Evolutionary conservation across 2,329 filamentous ascomycete species (phyloP), one percentile per base, ranked within the genome.

Genomic region (Neospermospora avenae): DNA sequence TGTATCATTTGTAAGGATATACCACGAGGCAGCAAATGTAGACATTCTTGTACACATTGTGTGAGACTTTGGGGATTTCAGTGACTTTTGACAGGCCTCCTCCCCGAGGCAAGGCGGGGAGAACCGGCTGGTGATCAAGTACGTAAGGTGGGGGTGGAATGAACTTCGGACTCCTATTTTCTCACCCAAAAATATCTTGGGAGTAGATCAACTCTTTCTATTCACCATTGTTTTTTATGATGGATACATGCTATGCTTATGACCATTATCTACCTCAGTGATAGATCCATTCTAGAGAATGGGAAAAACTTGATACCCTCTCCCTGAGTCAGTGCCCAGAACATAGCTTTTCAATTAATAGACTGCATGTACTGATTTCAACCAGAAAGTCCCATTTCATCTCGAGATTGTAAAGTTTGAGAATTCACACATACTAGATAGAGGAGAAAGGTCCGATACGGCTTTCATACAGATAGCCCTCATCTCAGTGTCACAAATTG

Each of bases 1-100:
- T 44, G 46, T 44, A 34, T 61, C 53, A 54, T 35, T 57, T 62
- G 63, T 62, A 64, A 57, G 58, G 59, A 63, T 64, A 62, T 64
- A 63, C 58, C 60, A 62, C 37, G 39, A 56, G 25, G 45, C 39
- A 39, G 45, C 44, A 42, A 57, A 57, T 57, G 34, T 54, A 48
- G 37, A 53, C 34, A 55, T 34, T 41, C 8, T 54, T 54, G 51
- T 54, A 42, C 31, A 51, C 11, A 3, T 7, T 37, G 13, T 51
- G 10, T 37, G 13, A 35, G 10, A 31, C 5, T 14, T 37, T 22
- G n/a, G 20, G 48, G 4, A 22, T 10, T 2, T 10, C 35, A 37
- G n/a, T 24, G 31, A 37, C 20, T 1, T 16, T 16, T 20, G 28
- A 16, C 2, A 16, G 3, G 20, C 14, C n/a, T 56, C 18, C 25